Evolutionary conservation across 2,329 filamentous ascomycete species (phyloP).

Genomic region (Akanthomyces muscarius): DNA sequence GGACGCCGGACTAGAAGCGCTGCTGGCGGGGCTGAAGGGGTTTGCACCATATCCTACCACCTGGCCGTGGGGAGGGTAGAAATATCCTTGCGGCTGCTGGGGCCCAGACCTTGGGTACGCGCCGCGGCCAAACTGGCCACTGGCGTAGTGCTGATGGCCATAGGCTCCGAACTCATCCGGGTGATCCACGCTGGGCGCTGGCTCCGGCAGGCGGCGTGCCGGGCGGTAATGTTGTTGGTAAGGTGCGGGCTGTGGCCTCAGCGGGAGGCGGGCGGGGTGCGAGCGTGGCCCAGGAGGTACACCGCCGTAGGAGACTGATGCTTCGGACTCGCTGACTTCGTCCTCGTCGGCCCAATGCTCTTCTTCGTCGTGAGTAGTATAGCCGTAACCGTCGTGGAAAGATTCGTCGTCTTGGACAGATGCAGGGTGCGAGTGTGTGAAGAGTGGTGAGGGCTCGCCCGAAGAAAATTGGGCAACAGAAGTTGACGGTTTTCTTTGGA

Average conservation of each 20-base stretch:
- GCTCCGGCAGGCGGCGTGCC: slow-evolving; percentile 39
- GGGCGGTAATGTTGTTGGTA: slow-evolving; percentile 37
- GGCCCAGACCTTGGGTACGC: slow-evolving; percentile 20
- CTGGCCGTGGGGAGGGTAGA: slow-evolving; percentile 33
- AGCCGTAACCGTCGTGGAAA: slow-evolving; percentile 12
- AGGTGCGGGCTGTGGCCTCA: slow-evolving; percentile 25
- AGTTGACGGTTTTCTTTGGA: slow-evolving; percentile 6
- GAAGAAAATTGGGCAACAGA: slow-evolving; percentile 14
- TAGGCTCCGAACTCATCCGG: slow-evolving; percentile 56
- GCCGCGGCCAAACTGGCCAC: slow-evolving; percentile 18
- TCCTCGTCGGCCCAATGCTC: slow-evolving; percentile 14
- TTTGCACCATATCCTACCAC: slow-evolving; percentile 37
- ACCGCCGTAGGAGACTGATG: not conserved
- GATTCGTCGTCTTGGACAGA: slow-evolving; percentile 2
- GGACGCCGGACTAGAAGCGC: slow-evolving; percentile 25
- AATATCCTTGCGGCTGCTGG: slow-evolving; percentile 23
- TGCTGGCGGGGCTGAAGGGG: slow-evolving; percentile 43
- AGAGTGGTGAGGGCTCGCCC: slow-evolving; percentile 16
- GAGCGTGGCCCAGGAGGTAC: slow-evolving; percentile 18
- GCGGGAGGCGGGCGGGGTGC: slow-evolving; percentile 25
- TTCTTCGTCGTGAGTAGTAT: slow-evolving; percentile 13
- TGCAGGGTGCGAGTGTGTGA: slow-evolving; percentile 2
- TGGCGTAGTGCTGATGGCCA: slow-evolving; percentile 34
- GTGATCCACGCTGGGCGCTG: slow-evolving; percentile 60
- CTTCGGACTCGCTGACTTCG: slow-evolving; percentile 12